These are phyloP conservation scores for Aspergillus ochraceus DNA, from an alignment of 2,329 filamentous ascomycete genomes.

Conservation along the genomic window DNA sequence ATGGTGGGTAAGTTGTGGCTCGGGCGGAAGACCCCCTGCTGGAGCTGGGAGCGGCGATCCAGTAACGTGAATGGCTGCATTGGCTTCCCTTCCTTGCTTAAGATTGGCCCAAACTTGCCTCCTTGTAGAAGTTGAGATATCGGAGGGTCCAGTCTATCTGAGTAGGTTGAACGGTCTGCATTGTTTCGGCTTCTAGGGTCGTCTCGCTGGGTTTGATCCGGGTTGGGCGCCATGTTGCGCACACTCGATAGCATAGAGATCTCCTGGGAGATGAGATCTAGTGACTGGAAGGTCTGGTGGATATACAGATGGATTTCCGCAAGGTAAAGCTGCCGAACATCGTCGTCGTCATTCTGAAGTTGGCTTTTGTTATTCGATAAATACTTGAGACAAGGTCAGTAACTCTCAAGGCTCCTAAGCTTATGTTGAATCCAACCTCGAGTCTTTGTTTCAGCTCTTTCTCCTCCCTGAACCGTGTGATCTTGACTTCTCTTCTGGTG, in stretches of 20 bases:
- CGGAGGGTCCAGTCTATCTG: conserved; percentile 71
- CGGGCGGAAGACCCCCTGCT: conserved; percentile 79
- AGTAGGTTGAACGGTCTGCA: conserved; percentile 59
- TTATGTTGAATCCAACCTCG: conserved; percentile 53
- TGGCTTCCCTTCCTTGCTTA: conserved; percentile 78
- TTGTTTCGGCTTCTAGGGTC: conserved; percentile 47
- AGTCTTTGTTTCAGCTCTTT: conserved; percentile 81
- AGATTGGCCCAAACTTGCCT: conserved; percentile 65
- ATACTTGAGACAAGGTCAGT: conserved; percentile 50
- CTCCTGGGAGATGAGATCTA: conserved; percentile 87
- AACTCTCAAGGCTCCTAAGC: conserved; percentile 16
- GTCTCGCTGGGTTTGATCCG: conserved; percentile 32
- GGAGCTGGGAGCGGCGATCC: conserved; percentile 71
- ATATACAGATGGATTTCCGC: conserved; percentile 71
- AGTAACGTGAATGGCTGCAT: conserved; percentile 88
- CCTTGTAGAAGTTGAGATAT: conserved; percentile 51
- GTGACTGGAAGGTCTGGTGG: conserved; percentile 78
- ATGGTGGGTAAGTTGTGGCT: conserved; percentile 95
- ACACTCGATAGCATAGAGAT: conserved; percentile 76
- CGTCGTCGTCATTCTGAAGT: conserved; percentile 76
- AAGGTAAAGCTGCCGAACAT: conserved; percentile 75
- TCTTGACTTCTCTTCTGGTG: conserved; percentile 77
- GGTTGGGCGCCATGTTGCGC: conserved; percentile 50
- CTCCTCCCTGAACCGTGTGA: conserved; percentile 79
- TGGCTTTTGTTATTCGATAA: conserved; percentile 59